These are phyloP conservation scores for Trichophyton benhamiae DNA, from an alignment of 2,329 filamentous ascomycete genomes.

Conservation along the genomic window DNA sequence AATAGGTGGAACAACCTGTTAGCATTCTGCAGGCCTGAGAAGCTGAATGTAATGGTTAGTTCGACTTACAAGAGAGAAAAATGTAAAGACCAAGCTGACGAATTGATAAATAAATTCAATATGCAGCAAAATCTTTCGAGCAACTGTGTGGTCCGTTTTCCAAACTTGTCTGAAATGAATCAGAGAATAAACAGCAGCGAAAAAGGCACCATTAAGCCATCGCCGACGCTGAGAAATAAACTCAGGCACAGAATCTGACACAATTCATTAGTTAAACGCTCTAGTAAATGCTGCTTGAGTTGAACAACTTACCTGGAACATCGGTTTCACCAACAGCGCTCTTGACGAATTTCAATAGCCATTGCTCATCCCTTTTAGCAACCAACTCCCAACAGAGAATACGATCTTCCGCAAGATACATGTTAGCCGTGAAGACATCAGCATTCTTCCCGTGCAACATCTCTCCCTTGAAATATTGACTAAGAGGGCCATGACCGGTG, in stretches of 20 bases:
- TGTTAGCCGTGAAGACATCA: constrained; percentile 95
- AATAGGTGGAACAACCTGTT: constrained; percentile 3
- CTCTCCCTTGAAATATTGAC: constrained; percentile 98
- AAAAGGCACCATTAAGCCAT: constrained; percentile 98
- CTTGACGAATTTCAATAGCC: constrained; percentile 98
- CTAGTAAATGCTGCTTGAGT: neutral
- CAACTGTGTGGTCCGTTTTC: constrained; percentile 78
- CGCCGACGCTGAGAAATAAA: constrained; percentile 93
- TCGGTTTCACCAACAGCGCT: constrained; percentile 94
- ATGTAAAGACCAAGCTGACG: constrained; percentile 85
- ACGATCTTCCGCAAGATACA: constrained; percentile 97
- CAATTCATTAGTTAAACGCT: neutral
- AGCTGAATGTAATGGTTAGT: neutral
- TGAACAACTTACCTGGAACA: constrained; percentile 58
- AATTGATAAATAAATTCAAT: constrained; percentile 95
- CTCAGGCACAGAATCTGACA: constrained; percentile 75
- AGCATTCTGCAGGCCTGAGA: constrained; percentile 6
- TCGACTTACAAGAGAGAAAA: constrained; percentile 62
- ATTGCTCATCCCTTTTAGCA: constrained; percentile 84
- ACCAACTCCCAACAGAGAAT: constrained; percentile 98
- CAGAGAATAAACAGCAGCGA: constrained; percentile 92
- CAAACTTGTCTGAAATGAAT: constrained; percentile 92
- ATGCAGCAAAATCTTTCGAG: constrained; percentile 81
- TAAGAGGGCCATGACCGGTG: constrained; percentile 85
- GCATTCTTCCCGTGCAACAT: constrained; percentile 92